Percentiles rank a stretch among this genome's conserved stretches.
phyloP scores from a whole-genome alignment of 2,329 filamentous ascomycete genomes.

The Phaeophleospora eucalypticola region DNA sequence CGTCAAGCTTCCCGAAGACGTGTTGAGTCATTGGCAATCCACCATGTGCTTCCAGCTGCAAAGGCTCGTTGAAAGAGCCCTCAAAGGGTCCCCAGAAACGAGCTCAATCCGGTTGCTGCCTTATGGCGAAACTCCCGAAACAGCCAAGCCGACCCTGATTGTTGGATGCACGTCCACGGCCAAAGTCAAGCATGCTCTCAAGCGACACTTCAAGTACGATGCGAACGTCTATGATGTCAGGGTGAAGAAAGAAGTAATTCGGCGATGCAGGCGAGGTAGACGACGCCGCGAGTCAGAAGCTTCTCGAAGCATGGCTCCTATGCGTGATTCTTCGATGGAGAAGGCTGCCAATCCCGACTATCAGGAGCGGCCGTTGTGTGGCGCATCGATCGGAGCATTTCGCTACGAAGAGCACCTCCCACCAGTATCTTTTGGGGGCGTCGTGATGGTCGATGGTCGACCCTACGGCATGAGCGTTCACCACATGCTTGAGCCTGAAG shows the following conservation, averaged over 20 bases:
- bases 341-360: constrained; percentile 65
- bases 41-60: constrained; percentile 70
- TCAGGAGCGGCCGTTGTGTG: constrained; percentile 74
- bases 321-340: constrained; percentile 19
- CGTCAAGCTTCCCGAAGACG: constrained; percentile 55
- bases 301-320: constrained; percentile 26
- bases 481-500: constrained; percentile 77
- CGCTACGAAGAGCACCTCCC: constrained; percentile 79
- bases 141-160: constrained; percentile 67
- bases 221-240: constrained; percentile 61
- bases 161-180: constrained; percentile 72
- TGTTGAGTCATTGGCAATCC: constrained; percentile 68
- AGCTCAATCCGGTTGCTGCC: constrained; percentile 74
- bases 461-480: constrained; percentile 95
- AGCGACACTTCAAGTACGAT: constrained; percentile 67
- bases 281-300: constrained; percentile 23
- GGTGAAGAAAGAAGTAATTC: constrained; percentile 55
- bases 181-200: constrained; percentile 68
- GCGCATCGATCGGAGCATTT: constrained; percentile 90
- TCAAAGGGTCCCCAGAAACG: constrained; percentile 69
- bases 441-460: constrained; percentile 78
- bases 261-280: constrained; percentile 33
- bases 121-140: constrained; percentile 64
- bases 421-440: constrained; percentile 84
- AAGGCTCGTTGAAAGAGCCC: constrained; percentile 64